Conservation (phyloP, 2,329 filamentous ascomycete genomes). For the Aspergillus sp. region DNA sequence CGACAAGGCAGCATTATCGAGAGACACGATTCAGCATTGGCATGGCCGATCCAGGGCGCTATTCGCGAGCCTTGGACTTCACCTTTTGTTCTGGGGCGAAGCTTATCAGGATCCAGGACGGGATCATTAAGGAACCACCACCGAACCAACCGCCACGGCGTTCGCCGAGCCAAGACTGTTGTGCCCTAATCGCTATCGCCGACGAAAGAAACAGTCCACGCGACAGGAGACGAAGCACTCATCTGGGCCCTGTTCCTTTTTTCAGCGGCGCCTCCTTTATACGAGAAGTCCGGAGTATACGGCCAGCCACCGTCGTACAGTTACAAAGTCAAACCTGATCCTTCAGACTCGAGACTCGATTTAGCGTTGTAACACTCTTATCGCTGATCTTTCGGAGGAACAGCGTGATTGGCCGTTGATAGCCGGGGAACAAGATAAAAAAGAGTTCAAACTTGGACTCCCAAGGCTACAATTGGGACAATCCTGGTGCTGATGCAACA, state of each 20-base stretch:
- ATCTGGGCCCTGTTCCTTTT: background rate
- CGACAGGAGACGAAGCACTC: background rate
- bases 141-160: background rate
- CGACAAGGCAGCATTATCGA: too few species aligned
- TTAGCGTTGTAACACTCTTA: constrained; percentile 14
- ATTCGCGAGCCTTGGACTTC: background rate
- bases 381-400: constrained; percentile 2
- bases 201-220: background rate
- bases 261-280: too few species aligned
- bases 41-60: too few species aligned
- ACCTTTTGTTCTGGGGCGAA: background rate
- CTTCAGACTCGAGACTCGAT: background rate
- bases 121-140: too few species aligned
- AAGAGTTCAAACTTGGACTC: background rate
- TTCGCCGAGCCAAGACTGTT: constrained; percentile 8
- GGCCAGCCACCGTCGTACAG: too few species aligned
- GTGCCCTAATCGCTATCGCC: background rate
- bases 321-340: background rate
- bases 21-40: too few species aligned
- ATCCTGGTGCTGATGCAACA: background rate
- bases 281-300: too few species aligned
- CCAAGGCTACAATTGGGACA: background rate
- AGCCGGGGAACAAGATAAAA: background rate
- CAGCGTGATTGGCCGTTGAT: constrained; percentile 3
- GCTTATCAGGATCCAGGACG: constrained; percentile 17